phyloP scores from a whole-genome alignment of 768 basidiomycete species.

The Tubosaeta sp. region DNA sequence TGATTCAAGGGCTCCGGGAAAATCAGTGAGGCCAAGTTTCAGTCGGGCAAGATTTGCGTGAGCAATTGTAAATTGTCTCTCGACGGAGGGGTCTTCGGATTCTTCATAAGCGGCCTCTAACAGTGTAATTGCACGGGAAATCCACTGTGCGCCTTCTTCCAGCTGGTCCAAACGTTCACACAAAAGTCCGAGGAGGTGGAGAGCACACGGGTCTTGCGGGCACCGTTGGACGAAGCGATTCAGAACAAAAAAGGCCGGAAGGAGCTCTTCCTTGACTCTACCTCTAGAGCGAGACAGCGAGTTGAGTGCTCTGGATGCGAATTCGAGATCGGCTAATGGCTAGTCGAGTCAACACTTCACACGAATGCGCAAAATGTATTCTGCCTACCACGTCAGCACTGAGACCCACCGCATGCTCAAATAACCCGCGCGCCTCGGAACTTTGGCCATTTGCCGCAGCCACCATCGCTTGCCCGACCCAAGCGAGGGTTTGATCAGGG shows the following conservation, averaged over 20 bases:
- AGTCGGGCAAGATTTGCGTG: conserved; percentile 80
- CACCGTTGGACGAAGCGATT: conserved; percentile 67
- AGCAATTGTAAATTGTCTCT: conserved; percentile 75
- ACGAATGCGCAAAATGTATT: not conserved
- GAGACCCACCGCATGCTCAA: conserved; percentile 69
- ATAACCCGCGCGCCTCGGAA: conserved; percentile 59
- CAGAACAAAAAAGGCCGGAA: conserved; percentile 78
- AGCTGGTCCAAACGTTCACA: conserved; percentile 79
- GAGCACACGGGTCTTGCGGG: conserved; percentile 66
- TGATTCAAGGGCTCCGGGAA: conserved; percentile 57
- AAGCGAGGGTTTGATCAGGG: conserved; percentile 83
- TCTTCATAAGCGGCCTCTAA: conserved; percentile 90
- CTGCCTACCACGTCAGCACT: conserved; percentile 50
- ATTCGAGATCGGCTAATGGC: conserved; percentile 82
- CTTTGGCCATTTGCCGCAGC: conserved; percentile 57
- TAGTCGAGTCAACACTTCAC: conserved; percentile 30
- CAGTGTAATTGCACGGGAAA: conserved; percentile 60
- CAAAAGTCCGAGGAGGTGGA: conserved; percentile 81
- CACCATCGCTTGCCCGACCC: conserved; percentile 85
- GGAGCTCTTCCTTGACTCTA: conserved; percentile 44
- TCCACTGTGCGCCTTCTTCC: conserved; percentile 52
- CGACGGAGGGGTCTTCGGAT: conserved; percentile 73
- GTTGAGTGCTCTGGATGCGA: conserved; percentile 56
- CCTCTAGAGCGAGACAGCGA: conserved; percentile 27
- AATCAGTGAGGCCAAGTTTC: conserved; percentile 55